A percentile compares a stretch with the other conserved stretches of the same genome.
Conservation (phyloP, 2,329 filamentous ascomycete species). For the Coniochaeta sp. region DNA sequence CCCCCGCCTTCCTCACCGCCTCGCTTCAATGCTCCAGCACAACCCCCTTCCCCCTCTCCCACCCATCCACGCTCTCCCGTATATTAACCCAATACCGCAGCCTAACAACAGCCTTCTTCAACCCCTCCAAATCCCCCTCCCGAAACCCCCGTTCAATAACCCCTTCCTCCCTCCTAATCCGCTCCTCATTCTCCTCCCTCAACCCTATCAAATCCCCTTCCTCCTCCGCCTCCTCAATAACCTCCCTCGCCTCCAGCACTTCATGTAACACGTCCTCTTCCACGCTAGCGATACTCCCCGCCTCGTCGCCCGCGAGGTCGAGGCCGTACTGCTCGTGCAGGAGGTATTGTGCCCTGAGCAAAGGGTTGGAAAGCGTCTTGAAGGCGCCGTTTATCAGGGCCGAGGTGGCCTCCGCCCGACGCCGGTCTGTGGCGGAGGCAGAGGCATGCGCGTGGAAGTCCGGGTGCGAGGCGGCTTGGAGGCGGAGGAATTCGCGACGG, state of each 20-base stretch:
- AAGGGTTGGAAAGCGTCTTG: slow-evolving; percentile 70
- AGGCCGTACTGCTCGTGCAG: slow-evolving; percentile 62
- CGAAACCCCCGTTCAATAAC: slow-evolving; percentile 59
- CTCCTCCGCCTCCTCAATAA: slow-evolving; percentile 61
- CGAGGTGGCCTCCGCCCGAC: slow-evolving; percentile 66
- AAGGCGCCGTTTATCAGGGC: slow-evolving; percentile 88
- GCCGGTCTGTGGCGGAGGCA: slow-evolving; percentile 15
- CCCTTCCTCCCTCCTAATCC: slow-evolving; percentile 58
- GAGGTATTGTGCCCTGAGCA: slow-evolving; percentile 83
- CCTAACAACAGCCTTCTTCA: slow-evolving; percentile 65
- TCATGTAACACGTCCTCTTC: slow-evolving; percentile 65
- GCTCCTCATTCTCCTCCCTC: slow-evolving; percentile 57
- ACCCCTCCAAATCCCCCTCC: slow-evolving; percentile 56
- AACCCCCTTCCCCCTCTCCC: slow-evolving; percentile 69
- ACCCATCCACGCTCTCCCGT: slow-evolving; percentile 68
- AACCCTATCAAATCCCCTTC: slow-evolving; percentile 59
- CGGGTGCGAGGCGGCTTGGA: slow-evolving; percentile 73
- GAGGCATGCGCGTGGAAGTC: slow-evolving; percentile 47
- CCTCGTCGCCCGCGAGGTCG: slow-evolving; percentile 75
- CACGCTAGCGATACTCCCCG: slow-evolving; percentile 53
- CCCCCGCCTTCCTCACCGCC: too few species aligned
- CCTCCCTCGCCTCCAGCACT: slow-evolving; percentile 73
- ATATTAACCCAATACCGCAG: slow-evolving; percentile 91
- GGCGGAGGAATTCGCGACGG: slow-evolving; percentile 75
- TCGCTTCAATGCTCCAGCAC: slow-evolving; percentile 41